Evolutionary conservation across 495 filamentous ascomycete species (phyloP), one percentile per base, ranked within the genome.

Genomic region (Niebla homalea): DNA sequence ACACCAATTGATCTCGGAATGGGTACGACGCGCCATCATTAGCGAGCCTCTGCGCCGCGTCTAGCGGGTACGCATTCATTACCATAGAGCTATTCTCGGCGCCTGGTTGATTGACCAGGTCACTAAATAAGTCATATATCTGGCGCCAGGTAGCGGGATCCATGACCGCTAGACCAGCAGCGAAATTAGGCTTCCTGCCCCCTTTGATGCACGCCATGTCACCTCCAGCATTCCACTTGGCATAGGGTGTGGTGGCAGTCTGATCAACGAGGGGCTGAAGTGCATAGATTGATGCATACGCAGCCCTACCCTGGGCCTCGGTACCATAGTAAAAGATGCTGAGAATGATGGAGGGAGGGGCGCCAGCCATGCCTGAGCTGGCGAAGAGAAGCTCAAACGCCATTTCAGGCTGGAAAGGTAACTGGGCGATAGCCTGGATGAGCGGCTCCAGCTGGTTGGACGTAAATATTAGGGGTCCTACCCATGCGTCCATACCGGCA

Each of bases 191-290:
- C 52, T 67, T 67, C 22, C 57, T 54, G 0, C 36, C 58, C 8
- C 62, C 63, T 40, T 57, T 52, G 25, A 36, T 41, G 42, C 66
- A 69, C 41, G 65, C 60, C 3, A 46, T 41, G 19, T 60, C 60
- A 10, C 38, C 43, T 5, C 23, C 58, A 0, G 46, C 39, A 42
- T 63, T 65, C 66, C 64, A 67, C 16, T 52, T 0, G 40, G 50
- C 54, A 40, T 67, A 67, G 4, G 57, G 54, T 2, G 54, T 15
- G 5, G 59, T 55, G 0, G 43, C 41, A 1, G 62, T 64, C 1
- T 41, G 57, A 44, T 67, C 59, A 0, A 40, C 19, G 8, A 53
- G 18, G 4, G 66, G 66, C 4, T 58, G 60, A 8, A 69, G 19
- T 6, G 46, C 53, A 10, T 57, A 48, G 2, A 69, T 32, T 11